A percentile compares a stretch with the other conserved stretches of the same genome.
Conservation (phyloP, 2,329 filamentous ascomycete genomes). For the Sphaerostilbella broomeana region DNA sequence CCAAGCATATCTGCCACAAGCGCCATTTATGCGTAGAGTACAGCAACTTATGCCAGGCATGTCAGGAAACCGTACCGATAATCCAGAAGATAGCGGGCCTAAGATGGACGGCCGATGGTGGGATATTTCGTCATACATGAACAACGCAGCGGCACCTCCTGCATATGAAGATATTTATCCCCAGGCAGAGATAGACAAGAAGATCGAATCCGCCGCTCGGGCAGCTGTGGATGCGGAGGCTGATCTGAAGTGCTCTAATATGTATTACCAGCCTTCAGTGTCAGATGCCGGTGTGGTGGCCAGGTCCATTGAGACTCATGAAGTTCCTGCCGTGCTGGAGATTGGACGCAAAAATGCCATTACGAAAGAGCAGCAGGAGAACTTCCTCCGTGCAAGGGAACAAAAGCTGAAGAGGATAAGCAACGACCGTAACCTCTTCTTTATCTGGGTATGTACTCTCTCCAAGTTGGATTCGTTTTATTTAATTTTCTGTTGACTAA, state of each 20-base stretch:
- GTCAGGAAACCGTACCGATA: conserved; percentile 37
- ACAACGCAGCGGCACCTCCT: conserved; percentile 52
- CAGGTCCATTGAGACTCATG: conserved; percentile 25
- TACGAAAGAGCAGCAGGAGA: conserved; percentile 59
- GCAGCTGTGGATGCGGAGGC: conserved; percentile 54
- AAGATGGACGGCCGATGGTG: conserved; percentile 57
- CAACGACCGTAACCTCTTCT: conserved; percentile 60
- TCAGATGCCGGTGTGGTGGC: background rate
- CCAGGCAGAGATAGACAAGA: conserved; percentile 44
- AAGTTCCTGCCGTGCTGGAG: conserved; percentile 41
- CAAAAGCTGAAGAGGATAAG: conserved; percentile 57
- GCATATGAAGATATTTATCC: conserved; percentile 77
- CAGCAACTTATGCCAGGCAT: conserved; percentile 67
- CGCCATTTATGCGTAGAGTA: conserved; percentile 63
- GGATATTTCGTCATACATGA: conserved; percentile 54
- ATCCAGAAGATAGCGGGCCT: conserved; percentile 18
- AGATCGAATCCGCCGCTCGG: conserved; percentile 50
- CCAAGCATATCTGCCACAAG: conserved; percentile 55
- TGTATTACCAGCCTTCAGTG: conserved; percentile 41
- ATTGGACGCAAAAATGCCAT: conserved; percentile 58
- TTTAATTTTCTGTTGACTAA: too few species aligned
- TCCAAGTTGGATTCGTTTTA: background rate
- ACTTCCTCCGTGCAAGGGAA: conserved; percentile 53
- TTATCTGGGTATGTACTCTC: conserved; percentile 51
- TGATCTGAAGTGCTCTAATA: conserved; percentile 48